Base-by-base conservation (phyloP, 768 basidiomycete genomes). In the Mycena latifolia region DNA sequence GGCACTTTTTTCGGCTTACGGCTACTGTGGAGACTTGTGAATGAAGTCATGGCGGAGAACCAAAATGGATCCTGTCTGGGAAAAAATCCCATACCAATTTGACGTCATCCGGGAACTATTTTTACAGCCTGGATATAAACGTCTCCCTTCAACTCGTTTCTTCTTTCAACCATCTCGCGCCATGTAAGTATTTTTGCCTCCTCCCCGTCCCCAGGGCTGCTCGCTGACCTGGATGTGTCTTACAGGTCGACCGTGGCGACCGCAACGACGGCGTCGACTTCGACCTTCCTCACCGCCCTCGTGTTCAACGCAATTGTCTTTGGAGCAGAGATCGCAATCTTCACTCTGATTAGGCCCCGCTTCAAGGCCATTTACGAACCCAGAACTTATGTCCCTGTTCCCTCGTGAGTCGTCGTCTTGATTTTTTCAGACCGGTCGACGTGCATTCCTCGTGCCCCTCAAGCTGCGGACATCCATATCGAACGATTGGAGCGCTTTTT, bases 361-460 rank as follows among this genome's bases (percentile, higher is more conserved):
- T 98, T 99, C 85, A 92, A 90, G 67, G 84, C 89, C 17, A 91
- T 98, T 51, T 99, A 95, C 76, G 92, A 95, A 72, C 96, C 96
- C 0, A 83, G 95, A 60, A 92, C 94, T 9, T 92, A 92, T 77
- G 81, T 81, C 18, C 83, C 83, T 11, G 72, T 77, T 8, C 81
- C 78, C 47, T 77, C 79, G 82, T 85, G 61, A 71, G 81, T 79
- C 35, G 43, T 28, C 53, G 10, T 65, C 27, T n/a, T n/a, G n/a
- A n/a, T n/a, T n/a, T n/a, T n/a, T n/a, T n/a, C n/a, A n/a, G n/a
- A n/a, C n/a, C n/a, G n/a, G n/a, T n/a, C n/a, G n/a, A n/a, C n/a
- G n/a, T n/a, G n/a, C n/a, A n/a, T n/a, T n/a, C n/a, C n/a, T n/a
- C n/a, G n/a, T n/a, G n/a, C n/a, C n/a, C n/a, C n/a, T n/a, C n/a